phyloP scores from a whole-genome alignment of 345 rosid genomes.

The Sonneratia alba region DNA sequence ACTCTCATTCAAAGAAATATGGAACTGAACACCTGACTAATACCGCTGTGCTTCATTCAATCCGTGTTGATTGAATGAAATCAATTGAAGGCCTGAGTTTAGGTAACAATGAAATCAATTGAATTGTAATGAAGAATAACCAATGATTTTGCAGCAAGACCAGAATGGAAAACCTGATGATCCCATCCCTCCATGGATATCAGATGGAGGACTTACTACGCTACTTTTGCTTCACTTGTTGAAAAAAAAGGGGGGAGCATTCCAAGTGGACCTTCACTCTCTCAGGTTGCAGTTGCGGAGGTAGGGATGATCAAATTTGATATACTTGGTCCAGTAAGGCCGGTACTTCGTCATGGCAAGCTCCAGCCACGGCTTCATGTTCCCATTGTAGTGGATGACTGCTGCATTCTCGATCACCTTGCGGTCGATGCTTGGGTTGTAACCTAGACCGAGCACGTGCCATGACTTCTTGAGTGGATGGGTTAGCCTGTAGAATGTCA shows the following conservation, averaged over 20 bases:
- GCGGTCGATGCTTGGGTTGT: constrained; percentile 72
- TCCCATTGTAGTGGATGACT: constrained; percentile 90
- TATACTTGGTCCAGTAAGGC: constrained; percentile 78
- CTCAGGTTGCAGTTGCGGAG: constrained; percentile 66
- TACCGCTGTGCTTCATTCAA: neutral
- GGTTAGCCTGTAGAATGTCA: constrained; percentile 79
- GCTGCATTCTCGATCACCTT: constrained; percentile 83
- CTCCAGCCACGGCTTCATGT: constrained; percentile 99
- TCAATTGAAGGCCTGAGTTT: neutral
- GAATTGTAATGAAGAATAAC: neutral
- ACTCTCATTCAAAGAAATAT: too few relatives aligned
- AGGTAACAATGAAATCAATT: neutral
- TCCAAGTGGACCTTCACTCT: constrained; percentile 26
- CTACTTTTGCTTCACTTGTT: neutral
- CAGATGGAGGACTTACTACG: too few relatives aligned
- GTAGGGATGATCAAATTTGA: constrained; percentile 84
- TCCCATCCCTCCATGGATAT: neutral
- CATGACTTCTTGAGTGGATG: constrained; percentile 84
- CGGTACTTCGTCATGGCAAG: constrained; percentile 91
- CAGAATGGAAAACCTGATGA: neutral
- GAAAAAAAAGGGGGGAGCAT: neutral
- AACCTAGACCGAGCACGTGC: constrained; percentile 97
- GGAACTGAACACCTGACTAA: too few relatives aligned
- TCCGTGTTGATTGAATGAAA: neutral
- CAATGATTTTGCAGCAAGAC: neutral